Conservation (phyloP, 257 asterid genomes). For the Solanum corneliomulleri region DNA sequence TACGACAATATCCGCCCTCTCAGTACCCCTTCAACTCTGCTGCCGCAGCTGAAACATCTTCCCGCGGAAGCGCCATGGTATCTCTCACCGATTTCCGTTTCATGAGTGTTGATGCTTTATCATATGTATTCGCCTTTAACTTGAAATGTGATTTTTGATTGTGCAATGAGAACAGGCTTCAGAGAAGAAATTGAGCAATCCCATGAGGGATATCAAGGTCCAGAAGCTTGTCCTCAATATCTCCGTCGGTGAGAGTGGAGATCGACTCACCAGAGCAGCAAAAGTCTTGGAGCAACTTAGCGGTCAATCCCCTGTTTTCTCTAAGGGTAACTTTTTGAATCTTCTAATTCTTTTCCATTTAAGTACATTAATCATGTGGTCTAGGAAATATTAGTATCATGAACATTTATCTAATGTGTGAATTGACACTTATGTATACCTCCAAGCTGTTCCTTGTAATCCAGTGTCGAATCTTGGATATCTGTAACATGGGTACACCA, state of each 20-base stretch:
- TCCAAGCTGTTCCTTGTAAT: not conserved
- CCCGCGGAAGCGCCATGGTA: not conserved
- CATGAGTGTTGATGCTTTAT: not conserved
- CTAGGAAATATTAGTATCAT: not conserved
- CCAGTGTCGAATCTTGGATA: not conserved
- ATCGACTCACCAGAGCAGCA: not conserved
- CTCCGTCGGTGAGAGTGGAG: not conserved
- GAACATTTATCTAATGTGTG: not conserved
- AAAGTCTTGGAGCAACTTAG: conserved; percentile 47
- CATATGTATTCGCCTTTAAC: not conserved
- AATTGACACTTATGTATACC: not conserved
- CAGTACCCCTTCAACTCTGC: not conserved
- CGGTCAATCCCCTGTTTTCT: conserved; percentile 48
- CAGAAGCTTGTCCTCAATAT: not conserved
- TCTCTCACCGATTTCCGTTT: not conserved
- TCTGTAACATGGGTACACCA: not conserved
- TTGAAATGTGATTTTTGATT: not conserved
- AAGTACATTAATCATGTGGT: not conserved
- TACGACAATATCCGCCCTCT: not conserved
- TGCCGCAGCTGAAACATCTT: not conserved
- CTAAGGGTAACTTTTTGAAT: conserved; percentile 23
- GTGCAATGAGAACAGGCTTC: not conserved
- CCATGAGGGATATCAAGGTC: not conserved
- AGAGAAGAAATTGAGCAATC: conserved; percentile 1
- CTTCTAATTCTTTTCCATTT: not conserved